phyloP scores from a whole-genome alignment of 106 monocot genomes.

The Acorus gramineus region DNA sequence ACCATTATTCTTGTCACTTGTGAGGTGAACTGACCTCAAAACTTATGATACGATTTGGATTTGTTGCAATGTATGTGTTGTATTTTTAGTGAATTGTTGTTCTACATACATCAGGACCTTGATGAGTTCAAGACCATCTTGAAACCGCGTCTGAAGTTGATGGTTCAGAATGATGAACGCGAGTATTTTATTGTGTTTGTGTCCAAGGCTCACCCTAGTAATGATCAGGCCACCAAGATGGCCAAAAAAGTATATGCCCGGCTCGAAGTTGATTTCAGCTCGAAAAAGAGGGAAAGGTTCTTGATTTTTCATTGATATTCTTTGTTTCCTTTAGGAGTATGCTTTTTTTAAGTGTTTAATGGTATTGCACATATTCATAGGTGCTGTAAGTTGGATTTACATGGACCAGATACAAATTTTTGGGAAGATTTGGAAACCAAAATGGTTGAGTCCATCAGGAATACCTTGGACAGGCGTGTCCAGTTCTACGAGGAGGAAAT shows the following conservation, averaged over 20 bases:
- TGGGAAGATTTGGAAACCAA: slow-evolving; percentile 97
- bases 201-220: slow-evolving; percentile 78
- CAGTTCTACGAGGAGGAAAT: slow-evolving; percentile 98
- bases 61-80: not conserved
- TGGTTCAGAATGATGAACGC: slow-evolving; percentile 95
- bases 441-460: slow-evolving; percentile 79
- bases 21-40: slow-evolving; percentile 35
- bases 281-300: slow-evolving; percentile 91
- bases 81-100: not conserved
- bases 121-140: slow-evolving; percentile 97
- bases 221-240: slow-evolving; percentile 84
- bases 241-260: slow-evolving; percentile 82
- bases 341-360: not conserved
- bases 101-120: slow-evolving; percentile 52
- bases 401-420: slow-evolving; percentile 60
- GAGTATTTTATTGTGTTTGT: slow-evolving; percentile 99
- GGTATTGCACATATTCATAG: slow-evolving; percentile 17
- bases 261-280: slow-evolving; percentile 91
- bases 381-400: slow-evolving; percentile 87
- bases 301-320: not conserved
- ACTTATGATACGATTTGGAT: not conserved
- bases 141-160: slow-evolving; percentile 84
- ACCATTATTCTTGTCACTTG: slow-evolving; percentile 92
- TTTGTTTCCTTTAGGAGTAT: not conserved
- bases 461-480: slow-evolving; percentile 80